Percentiles rank a stretch among this genome's conserved stretches.
Conservation (phyloP, 331 rosid species). For the Quercus lobata region DNA sequence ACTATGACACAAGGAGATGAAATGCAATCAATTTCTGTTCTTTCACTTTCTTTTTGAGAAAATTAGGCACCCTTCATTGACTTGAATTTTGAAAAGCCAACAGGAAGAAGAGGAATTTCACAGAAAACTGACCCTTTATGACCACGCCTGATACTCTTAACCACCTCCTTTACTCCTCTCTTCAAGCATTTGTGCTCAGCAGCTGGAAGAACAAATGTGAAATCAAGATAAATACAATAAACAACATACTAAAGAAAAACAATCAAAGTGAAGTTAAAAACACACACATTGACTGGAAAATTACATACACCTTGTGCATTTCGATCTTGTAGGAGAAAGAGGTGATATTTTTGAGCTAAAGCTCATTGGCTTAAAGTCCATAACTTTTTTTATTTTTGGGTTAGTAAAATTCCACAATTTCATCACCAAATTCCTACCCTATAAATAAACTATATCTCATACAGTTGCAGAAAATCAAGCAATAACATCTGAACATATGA, state of each 20-base stretch:
- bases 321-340: background rate
- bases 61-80: background rate
- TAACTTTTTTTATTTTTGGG: background rate
- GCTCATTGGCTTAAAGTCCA: background rate
- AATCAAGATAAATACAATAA: background rate
- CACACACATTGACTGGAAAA: too few species aligned
- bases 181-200: slow-evolving; percentile 84
- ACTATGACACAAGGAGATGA: background rate
- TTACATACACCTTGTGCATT: background rate
- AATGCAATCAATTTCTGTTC: background rate
- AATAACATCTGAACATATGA: background rate
- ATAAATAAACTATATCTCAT: background rate
- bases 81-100: background rate
- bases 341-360: background rate
- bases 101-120: background rate
- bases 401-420: background rate
- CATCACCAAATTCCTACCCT: background rate
- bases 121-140: slow-evolving; percentile 66
- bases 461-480: background rate
- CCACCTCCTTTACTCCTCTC: slow-evolving; percentile 96
- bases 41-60: background rate
- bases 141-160: slow-evolving; percentile 84
- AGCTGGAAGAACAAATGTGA: slow-evolving; percentile 45
- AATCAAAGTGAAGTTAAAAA: background rate
- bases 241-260: background rate